Base-by-base conservation (phyloP, 805 yeast genomes). In the Priceomyces melissophilus region DNA sequence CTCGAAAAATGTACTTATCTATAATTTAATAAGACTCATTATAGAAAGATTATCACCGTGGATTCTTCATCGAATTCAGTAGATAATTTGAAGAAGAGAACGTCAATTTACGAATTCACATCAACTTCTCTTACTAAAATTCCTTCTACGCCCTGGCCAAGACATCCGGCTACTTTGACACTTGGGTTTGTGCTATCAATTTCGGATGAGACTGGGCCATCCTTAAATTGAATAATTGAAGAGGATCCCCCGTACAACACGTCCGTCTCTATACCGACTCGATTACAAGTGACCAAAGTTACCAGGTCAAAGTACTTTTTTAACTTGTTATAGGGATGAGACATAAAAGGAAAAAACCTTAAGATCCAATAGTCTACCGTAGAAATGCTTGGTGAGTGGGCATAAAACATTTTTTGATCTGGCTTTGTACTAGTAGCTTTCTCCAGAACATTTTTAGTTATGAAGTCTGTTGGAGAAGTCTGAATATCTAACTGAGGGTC, bases 201-300 rank as follows among this genome's bases (percentile, higher is more conserved):
- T 1, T 50, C 57, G 23, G 54, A 60, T 25, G 59, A 56, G 1
- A 49, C 52, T 13, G 43, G 39, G 0, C 55, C 17, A 46, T 55
- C 53, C 45, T 70, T 70, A 49, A 84, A 83, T 45, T 76, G 73
- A 32, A 77, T 58, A 3, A 87, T 76, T 15, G 74, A 69, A 2
- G 79, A 67, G 1, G 86, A 73, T 3, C 95, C 91, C 1, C 82
- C 88, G 47, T 83, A 87, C 46, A 79, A 59, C 1, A 80, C 74
- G 31, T 73, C 76, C 36, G 70, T 81, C 55, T 89, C 96, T n/a
- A 82, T 65, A 0, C 97, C 97, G 8, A 78, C 65, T 46, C 97
- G 67, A 56, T 89, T 88, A 50, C 88, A 79, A 4, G 80, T 54
- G 0, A 83, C 75, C 10, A 83, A 56, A 2, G 65, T 55, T 3